Evolutionary conservation across 148 eudicot genomes (phyloP), one percentile per base, ranked within the genome.

Genomic region (Fallopia convolvulus): DNA sequence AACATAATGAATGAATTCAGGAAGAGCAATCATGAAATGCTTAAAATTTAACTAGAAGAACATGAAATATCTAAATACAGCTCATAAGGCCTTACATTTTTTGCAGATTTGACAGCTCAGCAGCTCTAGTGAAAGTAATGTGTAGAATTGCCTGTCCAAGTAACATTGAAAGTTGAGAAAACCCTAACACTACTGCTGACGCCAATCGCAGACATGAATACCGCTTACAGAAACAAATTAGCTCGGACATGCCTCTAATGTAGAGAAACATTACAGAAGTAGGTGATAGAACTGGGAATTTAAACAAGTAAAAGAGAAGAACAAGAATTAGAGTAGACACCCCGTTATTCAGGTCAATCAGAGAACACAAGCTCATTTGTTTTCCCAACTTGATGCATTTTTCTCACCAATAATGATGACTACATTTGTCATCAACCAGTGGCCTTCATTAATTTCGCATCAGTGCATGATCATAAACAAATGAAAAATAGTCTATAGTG

Each of bases 51-150:
- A 42, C 23, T 77, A 50, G 14, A 3, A 6, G n/a, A 48, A 36
- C 21, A 32, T 55, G 41, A 11, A 47, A 76, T 72, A 68, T 44
- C 44, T 32, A 41, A 49, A 40, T 21, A 61, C 46, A 33, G 21
- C 72, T 68, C 41, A 30, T 32, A 65, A 23, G 65, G 36, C 74
- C 86, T 81, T 83, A 86, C 88, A 75, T 74, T 74, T 70, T 79
- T 77, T 18, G 77, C 55, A 74, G 78, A 83, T 70, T 76, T 36
- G 76, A 68, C 47, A 80, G 53, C 63, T 80, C 81, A 46, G 83
- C 81, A 46, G 83, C 84, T 75, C 78, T 61, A 49, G 75, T 75
- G 30, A 76, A 70, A 60, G 77, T 36, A 56, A 75, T 56, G 14
- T 77, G 83, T 60, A 80, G 50, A 77, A 71, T 60, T 46, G 66